Evolutionary conservation across 2,329 filamentous ascomycete species (phyloP).

Genomic region (Albophoma yamanashiensis): DNA sequence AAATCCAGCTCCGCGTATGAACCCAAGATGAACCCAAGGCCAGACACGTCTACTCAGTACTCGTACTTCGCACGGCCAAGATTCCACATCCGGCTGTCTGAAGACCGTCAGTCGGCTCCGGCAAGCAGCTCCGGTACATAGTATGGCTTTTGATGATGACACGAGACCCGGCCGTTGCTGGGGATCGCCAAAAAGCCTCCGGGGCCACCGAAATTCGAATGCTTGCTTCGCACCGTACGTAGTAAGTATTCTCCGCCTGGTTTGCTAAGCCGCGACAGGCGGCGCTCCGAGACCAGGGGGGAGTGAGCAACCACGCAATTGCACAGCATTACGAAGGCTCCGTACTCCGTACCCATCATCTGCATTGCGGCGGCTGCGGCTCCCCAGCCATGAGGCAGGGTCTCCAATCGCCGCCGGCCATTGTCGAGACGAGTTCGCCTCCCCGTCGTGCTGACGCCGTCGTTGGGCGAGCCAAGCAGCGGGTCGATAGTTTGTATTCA

Average conservation of each 20-base stretch:
- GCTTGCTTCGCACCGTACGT: neutral
- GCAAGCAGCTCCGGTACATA: neutral
- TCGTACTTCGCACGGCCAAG: neutral
- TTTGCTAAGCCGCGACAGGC: neutral
- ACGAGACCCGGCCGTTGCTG: neutral
- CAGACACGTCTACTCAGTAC: neutral
- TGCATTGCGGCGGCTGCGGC: conserved; percentile 2
- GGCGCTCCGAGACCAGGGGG: conserved; percentile 1
- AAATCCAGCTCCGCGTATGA: neutral
- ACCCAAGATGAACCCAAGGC: neutral
- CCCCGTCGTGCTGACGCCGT: neutral
- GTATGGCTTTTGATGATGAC: neutral
- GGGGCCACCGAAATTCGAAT: neutral
- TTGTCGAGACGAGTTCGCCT: conserved; percentile 5
- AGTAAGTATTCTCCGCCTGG: neutral
- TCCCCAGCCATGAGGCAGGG: neutral
- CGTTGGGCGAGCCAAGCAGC: neutral
- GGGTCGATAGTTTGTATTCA: neutral
- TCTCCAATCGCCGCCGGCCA: conserved; percentile 5
- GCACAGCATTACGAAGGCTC: neutral
- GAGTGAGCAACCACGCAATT: neutral
- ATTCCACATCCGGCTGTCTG: neutral
- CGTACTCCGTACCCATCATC: too few relatives aligned
- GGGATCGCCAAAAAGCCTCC: neutral
- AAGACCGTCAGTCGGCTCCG: neutral